phyloP scores from a whole-genome alignment of 2,329 filamentous ascomycete genomes.

The Xylariales sp. region DNA sequence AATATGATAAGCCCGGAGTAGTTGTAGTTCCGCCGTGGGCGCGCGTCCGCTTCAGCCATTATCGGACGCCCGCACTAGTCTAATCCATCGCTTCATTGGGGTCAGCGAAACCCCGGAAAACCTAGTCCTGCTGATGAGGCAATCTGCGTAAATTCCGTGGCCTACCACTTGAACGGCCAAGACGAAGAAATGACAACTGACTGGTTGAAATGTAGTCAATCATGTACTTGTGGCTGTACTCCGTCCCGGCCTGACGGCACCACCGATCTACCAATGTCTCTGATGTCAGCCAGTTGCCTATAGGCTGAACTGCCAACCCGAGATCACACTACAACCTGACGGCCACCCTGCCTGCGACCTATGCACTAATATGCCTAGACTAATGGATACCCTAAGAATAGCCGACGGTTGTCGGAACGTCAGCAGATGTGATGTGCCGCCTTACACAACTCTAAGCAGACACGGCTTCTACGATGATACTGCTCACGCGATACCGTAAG shows the following conservation, averaged over 20 bases:
- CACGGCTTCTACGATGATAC: constrained; percentile 16
- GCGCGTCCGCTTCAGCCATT: constrained; percentile 24
- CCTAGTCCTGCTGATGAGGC: constrained; percentile 12
- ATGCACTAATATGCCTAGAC: constrained; percentile 21
- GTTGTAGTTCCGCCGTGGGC: constrained; percentile 13
- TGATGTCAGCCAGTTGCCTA: constrained; percentile 31
- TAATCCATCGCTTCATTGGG: constrained; percentile 18
- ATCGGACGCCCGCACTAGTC: constrained; percentile 11
- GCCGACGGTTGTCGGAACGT: constrained; percentile 25
- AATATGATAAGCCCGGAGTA: constrained; percentile 21
- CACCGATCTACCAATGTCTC: constrained; percentile 33
- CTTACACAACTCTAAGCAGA: constrained; percentile 26
- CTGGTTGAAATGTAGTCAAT: constrained; percentile 31
- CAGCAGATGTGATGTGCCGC: constrained; percentile 29
- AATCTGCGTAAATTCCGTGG: constrained; percentile 14
- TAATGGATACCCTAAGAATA: constrained; percentile 31
- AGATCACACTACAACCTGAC: constrained; percentile 22
- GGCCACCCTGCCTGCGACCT: constrained; percentile 18
- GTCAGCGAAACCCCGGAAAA: constrained; percentile 7
- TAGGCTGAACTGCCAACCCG: constrained; percentile 27
- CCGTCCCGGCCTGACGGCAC: constrained; percentile 36
- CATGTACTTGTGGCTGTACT: constrained; percentile 29
- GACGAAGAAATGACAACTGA: constrained; percentile 16
- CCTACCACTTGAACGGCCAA: constrained; percentile 23
- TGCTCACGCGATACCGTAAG: constrained; percentile 29